A percentile compares a stretch with the other conserved stretches of the same genome.
phyloP scores from a whole-genome alignment of 768 basidiomycete genomes.

The Tubosaeta sp. region DNA sequence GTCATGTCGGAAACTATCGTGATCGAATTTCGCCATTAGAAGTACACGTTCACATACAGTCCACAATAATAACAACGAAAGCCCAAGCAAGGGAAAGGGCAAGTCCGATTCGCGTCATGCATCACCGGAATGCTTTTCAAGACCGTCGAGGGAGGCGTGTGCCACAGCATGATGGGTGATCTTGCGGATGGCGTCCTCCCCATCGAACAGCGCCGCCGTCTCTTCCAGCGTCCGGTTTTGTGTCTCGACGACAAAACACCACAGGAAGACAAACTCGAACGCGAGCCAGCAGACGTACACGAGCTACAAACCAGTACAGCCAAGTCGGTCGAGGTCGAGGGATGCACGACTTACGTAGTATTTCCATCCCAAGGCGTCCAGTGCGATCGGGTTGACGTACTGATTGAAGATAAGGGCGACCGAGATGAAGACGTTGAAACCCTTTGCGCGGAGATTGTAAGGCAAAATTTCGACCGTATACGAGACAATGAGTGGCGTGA shows the following conservation, averaged over 20 bases:
- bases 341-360: slow-evolving; percentile 52
- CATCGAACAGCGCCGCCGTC: slow-evolving; percentile 79
- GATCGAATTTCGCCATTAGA: not conserved
- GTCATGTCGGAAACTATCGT: too few relatives aligned
- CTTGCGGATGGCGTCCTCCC: slow-evolving; percentile 45
- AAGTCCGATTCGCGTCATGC: not conserved
- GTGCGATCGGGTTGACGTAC: slow-evolving; percentile 80
- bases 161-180: slow-evolving; percentile 29
- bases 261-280: slow-evolving; percentile 62
- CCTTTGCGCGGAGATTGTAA: slow-evolving; percentile 78
- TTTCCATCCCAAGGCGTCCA: slow-evolving; percentile 63
- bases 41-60: not conserved
- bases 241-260: slow-evolving; percentile 68
- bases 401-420: slow-evolving; percentile 85
- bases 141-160: slow-evolving; percentile 14
- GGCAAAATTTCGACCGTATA: slow-evolving; percentile 91
- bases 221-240: slow-evolving; percentile 73
- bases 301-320: slow-evolving; percentile 33
- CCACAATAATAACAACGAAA: not conserved
- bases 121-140: slow-evolving; percentile 18
- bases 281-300: slow-evolving; percentile 70
- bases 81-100: not conserved
- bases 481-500: slow-evolving; percentile 80
- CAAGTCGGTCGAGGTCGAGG: not conserved
- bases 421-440: slow-evolving; percentile 79